Base-by-base conservation (phyloP, 305 asterid species). In the Fraxinus ornus region DNA sequence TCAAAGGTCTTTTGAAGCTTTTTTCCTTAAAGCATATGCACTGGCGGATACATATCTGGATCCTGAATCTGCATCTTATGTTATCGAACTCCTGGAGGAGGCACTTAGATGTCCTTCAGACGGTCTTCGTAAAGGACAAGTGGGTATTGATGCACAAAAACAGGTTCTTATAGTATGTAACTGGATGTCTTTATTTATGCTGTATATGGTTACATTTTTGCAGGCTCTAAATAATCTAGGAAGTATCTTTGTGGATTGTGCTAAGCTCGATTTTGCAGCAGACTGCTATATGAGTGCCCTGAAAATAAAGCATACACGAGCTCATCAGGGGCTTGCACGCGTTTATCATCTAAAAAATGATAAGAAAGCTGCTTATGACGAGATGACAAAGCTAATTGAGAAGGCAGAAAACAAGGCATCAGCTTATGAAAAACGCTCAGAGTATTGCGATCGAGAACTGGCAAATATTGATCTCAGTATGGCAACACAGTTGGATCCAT, bases 81-180 rank as follows among this genome's bases (percentile, higher is more conserved):
- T 95, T 39, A 92, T 95, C 82, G 80, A 89, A 83, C 93, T 95
- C 78, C 91, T 95, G 47, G 97, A 91, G 89, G 98, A 95, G 88
- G 97, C 98, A 83, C 97, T 95, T 74, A 91, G 94, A 86, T 95
- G 98, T 82, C 98, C 97, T 4, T 95, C 98, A 49, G 98, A 95
- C 78, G 97, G 95, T 81, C 98, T 95, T 82, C 87, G 98, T 86
- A 95, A 95, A 89, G 98, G 98, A 91, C 98, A 95, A 84, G 98
- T 91, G 85, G 85, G 94, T 84, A 73, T 75, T 39, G 3, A 12
- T 70, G 75, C 39, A 30, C 41, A 30, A 28, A 30, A 28, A 70
- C 41, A 30, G 36, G 15, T 30, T 30, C 75, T 70, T 70, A n/a
- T 70, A 1, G 3, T 64, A 28, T 30, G 75, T 30, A 28, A 12